A percentile compares a stretch with the other conserved stretches of the same genome.
Evolutionary conservation across 2,329 filamentous ascomycete genomes (phyloP).

Genomic region (Coleophoma crateriformis): DNA sequence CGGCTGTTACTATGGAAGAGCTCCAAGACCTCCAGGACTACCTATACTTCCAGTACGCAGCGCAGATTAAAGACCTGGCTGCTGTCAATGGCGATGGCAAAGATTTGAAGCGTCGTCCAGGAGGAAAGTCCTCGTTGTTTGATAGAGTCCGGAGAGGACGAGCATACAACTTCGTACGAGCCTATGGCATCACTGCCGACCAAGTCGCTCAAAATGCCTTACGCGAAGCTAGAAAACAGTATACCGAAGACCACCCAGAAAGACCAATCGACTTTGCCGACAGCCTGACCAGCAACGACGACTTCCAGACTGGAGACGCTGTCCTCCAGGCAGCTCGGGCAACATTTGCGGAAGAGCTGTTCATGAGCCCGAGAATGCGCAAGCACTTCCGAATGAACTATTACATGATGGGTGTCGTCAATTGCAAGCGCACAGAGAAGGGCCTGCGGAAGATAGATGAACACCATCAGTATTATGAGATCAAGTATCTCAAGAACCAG

Average conservation of each 20-base stretch:
- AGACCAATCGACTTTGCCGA: conserved; percentile 86
- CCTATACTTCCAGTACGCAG: conserved; percentile 86
- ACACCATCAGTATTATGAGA: conserved; percentile 92
- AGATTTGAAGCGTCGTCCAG: conserved; percentile 64
- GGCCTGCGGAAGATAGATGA: conserved; percentile 91
- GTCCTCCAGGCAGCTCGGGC: conserved; percentile 76
- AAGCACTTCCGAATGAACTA: conserved; percentile 79
- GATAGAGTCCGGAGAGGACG: conserved; percentile 79
- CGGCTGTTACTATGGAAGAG: conserved; percentile 85
- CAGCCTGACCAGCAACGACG: conserved; percentile 60
- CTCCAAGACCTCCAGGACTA: conserved; percentile 96
- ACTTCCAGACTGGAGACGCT: conserved; percentile 69
- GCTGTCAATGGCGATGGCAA: conserved; percentile 57
- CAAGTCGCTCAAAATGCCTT: conserved; percentile 83
- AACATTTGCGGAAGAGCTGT: conserved; percentile 88
- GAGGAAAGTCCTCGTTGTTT: conserved; percentile 73
- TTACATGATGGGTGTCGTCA: conserved; percentile 78
- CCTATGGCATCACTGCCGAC: conserved; percentile 86
- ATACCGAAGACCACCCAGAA: conserved; percentile 77
- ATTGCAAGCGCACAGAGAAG: conserved; percentile 89
- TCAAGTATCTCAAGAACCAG: conserved; percentile 93
- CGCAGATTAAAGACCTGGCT: conserved; percentile 75
- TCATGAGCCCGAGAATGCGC: conserved; percentile 81
- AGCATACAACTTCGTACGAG: conserved; percentile 76
- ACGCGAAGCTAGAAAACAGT: conserved; percentile 69